Percentiles rank a stretch among this genome's conserved stretches.
Evolutionary conservation across 495 filamentous ascomycete genomes (phyloP).

Genomic region (Schizothecium vesticola): DNA sequence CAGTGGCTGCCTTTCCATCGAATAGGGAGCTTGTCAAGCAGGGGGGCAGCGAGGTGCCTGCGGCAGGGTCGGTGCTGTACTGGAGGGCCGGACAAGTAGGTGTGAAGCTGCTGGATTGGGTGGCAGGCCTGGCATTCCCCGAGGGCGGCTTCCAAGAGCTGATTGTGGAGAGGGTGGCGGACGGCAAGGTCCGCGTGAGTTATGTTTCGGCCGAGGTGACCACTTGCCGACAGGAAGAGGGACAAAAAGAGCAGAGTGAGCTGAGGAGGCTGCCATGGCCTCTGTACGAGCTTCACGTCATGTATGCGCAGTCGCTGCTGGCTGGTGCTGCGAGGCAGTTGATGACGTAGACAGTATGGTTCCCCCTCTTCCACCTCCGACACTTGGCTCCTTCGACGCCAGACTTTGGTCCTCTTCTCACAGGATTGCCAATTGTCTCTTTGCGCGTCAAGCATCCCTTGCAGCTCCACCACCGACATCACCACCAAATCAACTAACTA

Average conservation of each 20-base stretch:
- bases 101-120: neutral
- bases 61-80: constrained; percentile 7
- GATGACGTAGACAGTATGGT: neutral
- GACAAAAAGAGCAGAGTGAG: neutral
- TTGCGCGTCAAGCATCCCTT: too few relatives aligned
- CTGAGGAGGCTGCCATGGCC: constrained; percentile 1
- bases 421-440: too few relatives aligned
- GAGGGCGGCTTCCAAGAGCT: constrained; percentile 11
- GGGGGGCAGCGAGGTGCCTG: neutral
- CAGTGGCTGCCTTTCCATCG: neutral
- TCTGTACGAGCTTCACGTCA: constrained; percentile 5
- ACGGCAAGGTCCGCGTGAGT: neutral
- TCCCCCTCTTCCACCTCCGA: too few relatives aligned
- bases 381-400: too few relatives aligned
- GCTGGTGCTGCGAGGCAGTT: neutral
- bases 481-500: too few relatives aligned
- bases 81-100: neutral
- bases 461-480: too few relatives aligned
- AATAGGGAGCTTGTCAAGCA: neutral
- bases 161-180: constrained; percentile 8
- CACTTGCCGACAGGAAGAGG: neutral
- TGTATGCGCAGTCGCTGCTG: constrained; percentile 8
- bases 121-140: neutral
- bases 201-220: constrained; percentile 9
- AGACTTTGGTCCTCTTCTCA: too few relatives aligned